Percentiles rank a stretch among this genome's conserved stretches.
These are phyloP conservation scores for Myochromella boudieri DNA, from an alignment of 768 basidiomycete species.

Conservation along the genomic window DNA sequence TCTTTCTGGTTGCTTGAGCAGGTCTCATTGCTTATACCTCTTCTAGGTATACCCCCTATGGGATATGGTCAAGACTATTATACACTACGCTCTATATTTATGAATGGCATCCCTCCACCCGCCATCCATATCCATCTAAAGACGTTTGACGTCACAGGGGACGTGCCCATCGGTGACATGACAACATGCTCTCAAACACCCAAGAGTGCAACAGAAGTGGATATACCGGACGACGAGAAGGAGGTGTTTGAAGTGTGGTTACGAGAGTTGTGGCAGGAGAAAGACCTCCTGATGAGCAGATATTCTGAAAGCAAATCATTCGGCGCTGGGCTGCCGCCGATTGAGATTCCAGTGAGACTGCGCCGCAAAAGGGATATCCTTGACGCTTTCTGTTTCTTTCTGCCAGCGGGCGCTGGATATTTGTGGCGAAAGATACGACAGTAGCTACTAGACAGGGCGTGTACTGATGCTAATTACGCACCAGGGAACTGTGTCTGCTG, in stretches of 20 bases:
- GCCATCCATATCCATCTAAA: constrained; percentile 85
- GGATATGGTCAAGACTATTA: constrained; percentile 89
- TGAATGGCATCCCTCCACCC: constrained; percentile 79
- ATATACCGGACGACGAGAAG: constrained; percentile 60
- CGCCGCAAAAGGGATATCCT: constrained; percentile 53
- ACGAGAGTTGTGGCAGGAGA: constrained; percentile 75
- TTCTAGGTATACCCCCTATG: constrained; percentile 68
- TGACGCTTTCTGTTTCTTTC: constrained; percentile 71
- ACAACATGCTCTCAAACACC: constrained; percentile 28
- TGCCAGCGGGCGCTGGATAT: constrained; percentile 53
- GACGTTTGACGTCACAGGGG: constrained; percentile 63
- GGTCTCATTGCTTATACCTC: constrained; percentile 8
- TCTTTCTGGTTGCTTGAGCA: not conserved
- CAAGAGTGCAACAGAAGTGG: constrained; percentile 37
- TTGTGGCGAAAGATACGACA: constrained; percentile 43
- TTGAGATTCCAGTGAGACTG: constrained; percentile 63
- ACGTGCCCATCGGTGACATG: constrained; percentile 71
- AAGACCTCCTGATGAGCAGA: constrained; percentile 74
- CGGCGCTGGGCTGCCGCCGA: constrained; percentile 22
- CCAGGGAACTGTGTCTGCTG: constrained; percentile 19
- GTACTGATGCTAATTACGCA: constrained; percentile 3
- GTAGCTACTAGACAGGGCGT: constrained; percentile 10
- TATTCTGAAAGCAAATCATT: constrained; percentile 56
- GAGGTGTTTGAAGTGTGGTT: constrained; percentile 82
- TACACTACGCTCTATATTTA: constrained; percentile 86